Percentiles rank a stretch among this genome's conserved stretches.
phyloP scores from a whole-genome alignment of 2,329 filamentous ascomycete genomes.

The Aureobasidium subglaciale region DNA sequence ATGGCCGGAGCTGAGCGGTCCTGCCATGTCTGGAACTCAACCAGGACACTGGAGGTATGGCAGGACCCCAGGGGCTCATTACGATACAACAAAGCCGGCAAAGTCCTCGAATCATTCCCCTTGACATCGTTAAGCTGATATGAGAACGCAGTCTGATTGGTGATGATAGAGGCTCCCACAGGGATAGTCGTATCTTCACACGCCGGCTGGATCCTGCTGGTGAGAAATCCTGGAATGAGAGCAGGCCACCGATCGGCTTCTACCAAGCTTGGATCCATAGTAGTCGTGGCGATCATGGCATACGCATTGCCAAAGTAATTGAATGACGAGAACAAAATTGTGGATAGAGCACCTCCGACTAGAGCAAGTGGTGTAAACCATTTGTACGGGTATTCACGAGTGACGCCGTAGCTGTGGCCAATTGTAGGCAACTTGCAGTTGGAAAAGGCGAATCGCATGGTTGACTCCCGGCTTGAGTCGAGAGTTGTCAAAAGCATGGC shows the following conservation, averaged over 20 bases:
- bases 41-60: not conserved
- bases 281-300: not conserved
- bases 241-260: not conserved
- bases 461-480: no score
- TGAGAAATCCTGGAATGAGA: not conserved
- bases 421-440: no score
- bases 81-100: not conserved
- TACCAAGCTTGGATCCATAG: not conserved
- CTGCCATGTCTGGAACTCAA: not conserved
- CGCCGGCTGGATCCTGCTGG: not conserved
- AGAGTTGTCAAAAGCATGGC: no score
- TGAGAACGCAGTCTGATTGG: not conserved
- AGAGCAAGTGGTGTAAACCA: not conserved
- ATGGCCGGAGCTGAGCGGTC: not conserved
- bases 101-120: no score
- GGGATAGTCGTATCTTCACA: not conserved
- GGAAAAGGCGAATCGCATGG: no score
- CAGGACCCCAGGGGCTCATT: not conserved
- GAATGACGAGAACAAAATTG: not conserved
- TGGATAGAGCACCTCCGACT: not conserved
- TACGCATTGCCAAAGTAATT: not conserved
- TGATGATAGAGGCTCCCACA: not conserved
- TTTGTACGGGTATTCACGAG: not conserved
- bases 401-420: not conserved
- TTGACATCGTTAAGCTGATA: not conserved